Percentiles rank a stretch among this genome's conserved stretches.
These are phyloP conservation scores for Ceratocystis lukuohia DNA, from an alignment of 2,329 filamentous ascomycete species.

Conservation along the genomic window DNA sequence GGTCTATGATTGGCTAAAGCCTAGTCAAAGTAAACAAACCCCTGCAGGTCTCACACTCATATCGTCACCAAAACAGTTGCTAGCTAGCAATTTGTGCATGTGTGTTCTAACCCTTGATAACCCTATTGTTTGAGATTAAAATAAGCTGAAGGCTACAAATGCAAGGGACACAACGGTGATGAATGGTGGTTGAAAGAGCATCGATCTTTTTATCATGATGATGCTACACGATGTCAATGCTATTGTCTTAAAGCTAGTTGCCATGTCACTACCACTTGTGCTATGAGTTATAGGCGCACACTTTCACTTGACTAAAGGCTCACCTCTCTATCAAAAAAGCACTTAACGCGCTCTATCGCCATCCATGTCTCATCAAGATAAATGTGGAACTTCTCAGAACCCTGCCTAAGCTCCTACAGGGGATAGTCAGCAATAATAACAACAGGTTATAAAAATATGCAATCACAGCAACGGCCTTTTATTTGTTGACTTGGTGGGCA, in stretches of 20 bases:
- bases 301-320: neutral
- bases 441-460: neutral
- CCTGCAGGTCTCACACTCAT: constrained; percentile 9
- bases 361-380: neutral
- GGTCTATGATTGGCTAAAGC: constrained; percentile 11
- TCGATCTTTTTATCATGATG: too few species aligned
- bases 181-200: too few species aligned
- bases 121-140: neutral
- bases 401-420: neutral
- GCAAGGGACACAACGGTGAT: neutral
- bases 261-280: too few species aligned
- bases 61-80: constrained; percentile 5
- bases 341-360: neutral
- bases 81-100: too few species aligned
- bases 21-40: constrained; percentile 16
- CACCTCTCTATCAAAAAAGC: neutral
- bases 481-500: neutral
- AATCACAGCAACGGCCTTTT: constrained; percentile 9
- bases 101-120: neutral
- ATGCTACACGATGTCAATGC: too few species aligned
- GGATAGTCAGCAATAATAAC: neutral
- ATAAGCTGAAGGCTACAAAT: neutral
- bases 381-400: neutral
- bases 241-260: too few species aligned
- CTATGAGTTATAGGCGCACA: too few species aligned